A percentile compares a stretch with the other conserved stretches of the same genome.
These are phyloP conservation scores for Naganishia liquefaciens DNA, from an alignment of 1,284 basidiomycete species.

Conservation along the genomic window DNA sequence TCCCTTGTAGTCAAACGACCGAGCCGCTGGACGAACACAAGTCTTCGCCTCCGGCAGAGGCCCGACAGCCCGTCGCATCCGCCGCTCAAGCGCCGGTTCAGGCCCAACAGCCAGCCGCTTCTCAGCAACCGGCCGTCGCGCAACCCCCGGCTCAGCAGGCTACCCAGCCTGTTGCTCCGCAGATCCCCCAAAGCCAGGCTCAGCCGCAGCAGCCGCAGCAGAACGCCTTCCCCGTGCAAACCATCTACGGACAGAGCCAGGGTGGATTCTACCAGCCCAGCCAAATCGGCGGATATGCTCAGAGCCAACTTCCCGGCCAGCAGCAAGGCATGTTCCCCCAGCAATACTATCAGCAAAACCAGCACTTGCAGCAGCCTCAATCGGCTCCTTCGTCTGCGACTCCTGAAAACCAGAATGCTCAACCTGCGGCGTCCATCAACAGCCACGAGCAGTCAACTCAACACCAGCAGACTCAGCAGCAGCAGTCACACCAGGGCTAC, in stretches of 20 bases:
- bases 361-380: constrained; percentile 41
- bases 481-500: constrained; percentile 38
- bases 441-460: not conserved
- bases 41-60: constrained; percentile 9
- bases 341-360: constrained; percentile 46
- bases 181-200: constrained; percentile 1
- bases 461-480: constrained; percentile 37
- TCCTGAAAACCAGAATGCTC: constrained; percentile 23
- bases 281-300: constrained; percentile 21
- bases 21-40: constrained; percentile 26
- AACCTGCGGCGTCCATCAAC: constrained; percentile 26
- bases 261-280: constrained; percentile 24
- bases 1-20: constrained; percentile 27
- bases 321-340: constrained; percentile 33
- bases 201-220: constrained; percentile 42
- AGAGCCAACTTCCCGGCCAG: constrained; percentile 28
- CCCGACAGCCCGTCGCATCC: constrained; percentile 14
- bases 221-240: constrained; percentile 32
- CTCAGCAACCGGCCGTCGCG: constrained; percentile 39
- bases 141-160: constrained; percentile 34
- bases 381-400: constrained; percentile 38
- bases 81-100: constrained; percentile 17
- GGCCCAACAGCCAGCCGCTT: constrained; percentile 37
- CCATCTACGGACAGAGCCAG: constrained; percentile 28
- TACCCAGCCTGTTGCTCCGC: not conserved